These are phyloP conservation scores for Fusarium lyarnte DNA, from an alignment of 2,329 filamentous ascomycete species.

Conservation along the genomic window DNA sequence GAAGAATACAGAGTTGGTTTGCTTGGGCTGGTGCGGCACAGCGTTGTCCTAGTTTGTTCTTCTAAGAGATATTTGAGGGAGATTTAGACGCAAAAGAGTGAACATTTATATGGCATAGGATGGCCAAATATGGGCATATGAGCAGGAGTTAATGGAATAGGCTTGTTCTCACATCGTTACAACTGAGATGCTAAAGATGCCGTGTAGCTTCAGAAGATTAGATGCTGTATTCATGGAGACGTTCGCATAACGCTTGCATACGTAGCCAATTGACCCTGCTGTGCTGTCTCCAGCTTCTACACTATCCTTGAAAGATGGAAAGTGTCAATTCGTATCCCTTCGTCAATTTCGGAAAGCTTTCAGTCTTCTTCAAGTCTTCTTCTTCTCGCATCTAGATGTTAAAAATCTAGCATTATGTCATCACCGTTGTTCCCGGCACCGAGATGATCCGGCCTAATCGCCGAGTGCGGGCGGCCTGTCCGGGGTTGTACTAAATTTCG, in stretches of 20 bases:
- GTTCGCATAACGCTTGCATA: not conserved
- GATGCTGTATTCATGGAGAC: not conserved
- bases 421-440: conserved; percentile 31
- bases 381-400: not conserved
- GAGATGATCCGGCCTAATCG: conserved; percentile 45
- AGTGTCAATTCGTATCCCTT: not conserved
- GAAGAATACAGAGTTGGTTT: conserved; percentile 1
- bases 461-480: conserved; percentile 40
- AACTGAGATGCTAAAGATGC: not conserved
- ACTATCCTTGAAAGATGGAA: not conserved
- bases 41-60: conserved; percentile 19
- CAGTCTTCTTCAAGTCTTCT: not conserved
- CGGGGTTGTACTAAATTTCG: conserved; percentile 41
- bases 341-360: not conserved
- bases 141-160: conserved; percentile 31
- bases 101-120: conserved; percentile 4
- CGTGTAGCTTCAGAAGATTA: not conserved
- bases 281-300: not conserved
- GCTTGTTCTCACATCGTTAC: not conserved
- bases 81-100: conserved; percentile 13
- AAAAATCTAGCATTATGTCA: conserved; percentile 35
- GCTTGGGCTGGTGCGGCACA: conserved; percentile 5
- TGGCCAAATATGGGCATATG: not conserved
- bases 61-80: conserved; percentile 1
- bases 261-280: not conserved